Percentiles rank a stretch among this genome's conserved stretches.
These are phyloP conservation scores for Phytophthora sojae DNA, from an alignment of 352 stramenopile species.

Conservation along the genomic window DNA sequence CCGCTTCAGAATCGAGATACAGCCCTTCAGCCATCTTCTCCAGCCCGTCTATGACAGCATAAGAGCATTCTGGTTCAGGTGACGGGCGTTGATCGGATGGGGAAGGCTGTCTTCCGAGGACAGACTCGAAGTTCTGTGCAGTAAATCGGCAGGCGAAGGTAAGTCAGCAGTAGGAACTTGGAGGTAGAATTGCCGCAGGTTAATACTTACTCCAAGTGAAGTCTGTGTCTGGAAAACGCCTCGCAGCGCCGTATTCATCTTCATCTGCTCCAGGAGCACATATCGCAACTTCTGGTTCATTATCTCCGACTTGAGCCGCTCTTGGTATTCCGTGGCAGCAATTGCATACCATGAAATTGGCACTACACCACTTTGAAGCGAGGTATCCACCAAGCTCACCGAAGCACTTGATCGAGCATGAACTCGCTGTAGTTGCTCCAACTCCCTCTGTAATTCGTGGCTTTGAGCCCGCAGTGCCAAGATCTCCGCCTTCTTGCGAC, in stretches of 20 bases:
- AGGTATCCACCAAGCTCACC: neutral
- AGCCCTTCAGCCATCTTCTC: constrained; percentile 24
- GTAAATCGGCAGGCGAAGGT: neutral
- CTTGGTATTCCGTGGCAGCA: constrained; percentile 21
- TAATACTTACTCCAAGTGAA: constrained; percentile 21
- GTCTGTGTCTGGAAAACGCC: constrained; percentile 23
- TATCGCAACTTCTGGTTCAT: constrained; percentile 31
- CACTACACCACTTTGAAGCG: neutral
- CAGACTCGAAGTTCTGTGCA: constrained; percentile 10
- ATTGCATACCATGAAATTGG: constrained; percentile 26
- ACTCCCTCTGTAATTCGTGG: constrained; percentile 23
- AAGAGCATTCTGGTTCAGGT: neutral
- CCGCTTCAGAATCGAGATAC: constrained; percentile 26
- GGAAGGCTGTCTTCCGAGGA: constrained; percentile 3
- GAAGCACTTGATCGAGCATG: neutral
- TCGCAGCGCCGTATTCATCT: constrained; percentile 14
- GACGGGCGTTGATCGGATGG: neutral
- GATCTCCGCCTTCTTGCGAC: constrained; percentile 36
- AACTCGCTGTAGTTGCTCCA: constrained; percentile 18
- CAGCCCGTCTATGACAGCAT: constrained; percentile 26
- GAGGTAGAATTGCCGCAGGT: neutral
- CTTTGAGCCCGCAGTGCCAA: constrained; percentile 21
- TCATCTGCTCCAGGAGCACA: constrained; percentile 20
- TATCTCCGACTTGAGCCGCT: constrained; percentile 31
- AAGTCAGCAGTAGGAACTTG: neutral